Percentiles rank a stretch among this genome's conserved stretches.
Conservation (phyloP, 106 monocot genomes). For the Apostasia ramifera region DNA sequence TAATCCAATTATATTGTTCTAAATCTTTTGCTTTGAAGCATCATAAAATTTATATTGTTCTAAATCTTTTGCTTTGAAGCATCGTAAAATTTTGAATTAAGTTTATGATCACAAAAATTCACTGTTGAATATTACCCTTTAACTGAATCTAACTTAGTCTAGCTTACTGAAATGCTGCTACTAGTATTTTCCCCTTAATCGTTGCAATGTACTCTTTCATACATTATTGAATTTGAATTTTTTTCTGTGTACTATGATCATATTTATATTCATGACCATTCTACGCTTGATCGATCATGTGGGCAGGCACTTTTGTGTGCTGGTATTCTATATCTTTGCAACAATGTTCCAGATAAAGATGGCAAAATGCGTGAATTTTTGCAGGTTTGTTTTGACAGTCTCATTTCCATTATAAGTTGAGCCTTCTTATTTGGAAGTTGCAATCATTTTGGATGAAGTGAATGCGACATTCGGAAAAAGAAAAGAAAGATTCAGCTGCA, state of each 20-base stretch:
- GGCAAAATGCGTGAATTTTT: slow-evolving; percentile 5
- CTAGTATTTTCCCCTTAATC: neutral
- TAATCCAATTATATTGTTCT: too few relatives aligned
- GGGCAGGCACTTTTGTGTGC: slow-evolving; percentile 7
- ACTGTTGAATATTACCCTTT: neutral
- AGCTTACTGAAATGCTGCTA: neutral
- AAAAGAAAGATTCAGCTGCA: too few relatives aligned
- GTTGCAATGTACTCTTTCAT: neutral
- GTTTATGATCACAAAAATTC: neutral
- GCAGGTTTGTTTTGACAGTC: slow-evolving; percentile 6
- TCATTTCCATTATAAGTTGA: neutral
- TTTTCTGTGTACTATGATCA: too few relatives aligned
- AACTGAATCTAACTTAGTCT: neutral
- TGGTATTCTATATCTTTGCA: slow-evolving; percentile 8
- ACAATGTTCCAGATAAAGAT: slow-evolving; percentile 10
- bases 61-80: too few relatives aligned
- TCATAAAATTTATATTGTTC: too few relatives aligned
- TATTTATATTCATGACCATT: neutral
- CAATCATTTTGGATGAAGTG: neutral
- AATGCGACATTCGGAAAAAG: too few relatives aligned
- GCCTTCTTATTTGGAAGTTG: neutral
- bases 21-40: too few relatives aligned
- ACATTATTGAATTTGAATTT: neutral
- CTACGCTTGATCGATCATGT: neutral
- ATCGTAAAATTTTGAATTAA: too few relatives aligned